Base-by-base conservation (phyloP, 1,284 basidiomycete genomes). In the Malassezia brasiliensis region DNA sequence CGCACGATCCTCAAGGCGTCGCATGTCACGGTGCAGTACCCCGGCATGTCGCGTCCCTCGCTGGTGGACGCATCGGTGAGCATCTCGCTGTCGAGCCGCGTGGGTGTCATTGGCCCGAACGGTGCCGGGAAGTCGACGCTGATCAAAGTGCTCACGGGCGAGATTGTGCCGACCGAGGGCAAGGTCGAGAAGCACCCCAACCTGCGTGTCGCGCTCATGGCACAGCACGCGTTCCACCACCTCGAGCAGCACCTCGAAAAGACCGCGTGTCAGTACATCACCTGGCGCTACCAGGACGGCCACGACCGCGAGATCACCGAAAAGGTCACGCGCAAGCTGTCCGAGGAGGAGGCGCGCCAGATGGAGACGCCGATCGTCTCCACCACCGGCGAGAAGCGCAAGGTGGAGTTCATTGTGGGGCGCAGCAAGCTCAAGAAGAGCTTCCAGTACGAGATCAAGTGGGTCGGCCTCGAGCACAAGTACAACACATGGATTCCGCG, bases 261-360 rank as follows among this genome's bases (percentile, higher is more conserved):
- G 65, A 61, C 66, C 10, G 68, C 72, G 7, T 62, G 63, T 53
- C 64, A 72, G 47, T 74, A 74, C 63, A 74, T 72, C 68, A 89
- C 93, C 78, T 98, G 93, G 93, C 87, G 93, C 69, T 98, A 91
- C 83, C 91, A 96, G 77, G 91, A 96, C 76, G 94, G 93, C 46
- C 88, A 94, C 77, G 93, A 98, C 80, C 87, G 91, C 84, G 80
- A 98, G 77, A 79, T 96, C 56, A 76, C 94, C 62, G 90, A 94
- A 78, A 96, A 96, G 78, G 72, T 69, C 14, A 93, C 90, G 22
- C 89, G 93, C 62, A 84, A 85, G 36, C 77, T 98, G 62, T 88
- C 89, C n/a, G 82, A 83, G 41, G 91, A 89, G 75, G 93, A 98
- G 73, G 83, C 85, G 75, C 81, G 79, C 9, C 74, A 87, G 67